Conservation (phyloP, 495 filamentous ascomycete genomes). For the Penicillium nucicola region DNA sequence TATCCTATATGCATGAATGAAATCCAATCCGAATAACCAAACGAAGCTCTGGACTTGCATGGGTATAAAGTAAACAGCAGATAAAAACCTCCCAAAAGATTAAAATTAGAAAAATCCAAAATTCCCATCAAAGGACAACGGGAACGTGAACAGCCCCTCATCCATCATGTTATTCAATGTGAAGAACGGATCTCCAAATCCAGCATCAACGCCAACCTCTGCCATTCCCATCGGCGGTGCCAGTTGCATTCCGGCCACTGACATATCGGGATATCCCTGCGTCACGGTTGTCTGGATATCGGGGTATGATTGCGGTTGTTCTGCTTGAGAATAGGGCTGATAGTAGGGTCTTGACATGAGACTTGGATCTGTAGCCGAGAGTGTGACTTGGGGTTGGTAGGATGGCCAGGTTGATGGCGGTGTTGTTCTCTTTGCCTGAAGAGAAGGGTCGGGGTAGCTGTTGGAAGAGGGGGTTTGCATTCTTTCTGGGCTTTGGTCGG, state of each 20-base stretch:
- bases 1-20: too few species aligned
- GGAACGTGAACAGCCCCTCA: slow-evolving; percentile 34
- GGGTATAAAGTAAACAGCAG: neutral
- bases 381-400: neutral
- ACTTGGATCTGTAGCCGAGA: slow-evolving; percentile 4
- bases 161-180: slow-evolving; percentile 37
- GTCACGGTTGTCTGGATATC: neutral
- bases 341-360: slow-evolving; percentile 10
- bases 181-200: slow-evolving; percentile 28
- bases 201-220: slow-evolving; percentile 26
- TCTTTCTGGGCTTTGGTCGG: neutral
- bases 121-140: slow-evolving; percentile 26
- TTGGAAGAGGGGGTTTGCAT: neutral
- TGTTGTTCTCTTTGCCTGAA: neutral
- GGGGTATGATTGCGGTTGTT: slow-evolving; percentile 3
- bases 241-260: slow-evolving; percentile 9
- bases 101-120: slow-evolving; percentile 4
- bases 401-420: slow-evolving; percentile 2
- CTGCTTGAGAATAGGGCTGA: slow-evolving; percentile 8
- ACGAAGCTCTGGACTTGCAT: too few species aligned
- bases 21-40: too few species aligned
- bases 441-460: slow-evolving; percentile 1
- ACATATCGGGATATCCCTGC: slow-evolving; percentile 14
- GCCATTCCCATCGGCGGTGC: slow-evolving; percentile 20
- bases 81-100: too few species aligned